Evolutionary conservation across 2,329 filamentous ascomycete genomes (phyloP).

Genomic region (Pseudofabraea citricarpa): DNA sequence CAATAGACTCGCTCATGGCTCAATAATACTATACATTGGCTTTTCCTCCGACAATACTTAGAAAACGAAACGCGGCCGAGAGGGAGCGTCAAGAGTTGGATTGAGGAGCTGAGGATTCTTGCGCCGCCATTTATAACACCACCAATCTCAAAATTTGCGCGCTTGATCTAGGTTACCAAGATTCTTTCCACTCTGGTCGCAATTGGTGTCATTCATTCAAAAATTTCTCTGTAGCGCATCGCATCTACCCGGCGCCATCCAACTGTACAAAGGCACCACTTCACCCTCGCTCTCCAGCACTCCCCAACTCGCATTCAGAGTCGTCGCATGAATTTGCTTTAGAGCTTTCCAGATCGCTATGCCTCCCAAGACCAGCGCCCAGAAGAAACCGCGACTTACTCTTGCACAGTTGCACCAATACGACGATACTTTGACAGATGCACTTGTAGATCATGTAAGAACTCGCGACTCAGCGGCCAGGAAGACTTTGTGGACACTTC

Average conservation of each 20-base stretch:
- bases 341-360: constrained; percentile 23
- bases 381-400: constrained; percentile 71
- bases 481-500: constrained; percentile 6
- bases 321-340: constrained; percentile 13
- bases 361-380: constrained; percentile 37
- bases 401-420: constrained; percentile 85
- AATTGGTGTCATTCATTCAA: too few relatives aligned
- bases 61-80: too few relatives aligned
- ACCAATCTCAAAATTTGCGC: too few relatives aligned
- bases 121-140: constrained; percentile 3
- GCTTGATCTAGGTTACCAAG: too few relatives aligned
- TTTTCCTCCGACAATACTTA: too few relatives aligned
- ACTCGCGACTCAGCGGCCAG: constrained; percentile 8
- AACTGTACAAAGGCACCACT: background rate
- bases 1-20: too few relatives aligned
- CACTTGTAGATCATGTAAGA: constrained; percentile 88
- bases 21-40: too few relatives aligned
- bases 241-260: background rate
- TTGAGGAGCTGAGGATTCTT: constrained; percentile 1
- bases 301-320: background rate
- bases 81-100: too few relatives aligned
- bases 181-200: too few relatives aligned
- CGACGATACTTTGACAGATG: constrained; percentile 94
- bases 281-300: constrained; percentile 8
- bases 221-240: too few relatives aligned